phyloP scores from a whole-genome alignment of 2,329 filamentous ascomycete species.

The Paramyrothecium sp. region DNA sequence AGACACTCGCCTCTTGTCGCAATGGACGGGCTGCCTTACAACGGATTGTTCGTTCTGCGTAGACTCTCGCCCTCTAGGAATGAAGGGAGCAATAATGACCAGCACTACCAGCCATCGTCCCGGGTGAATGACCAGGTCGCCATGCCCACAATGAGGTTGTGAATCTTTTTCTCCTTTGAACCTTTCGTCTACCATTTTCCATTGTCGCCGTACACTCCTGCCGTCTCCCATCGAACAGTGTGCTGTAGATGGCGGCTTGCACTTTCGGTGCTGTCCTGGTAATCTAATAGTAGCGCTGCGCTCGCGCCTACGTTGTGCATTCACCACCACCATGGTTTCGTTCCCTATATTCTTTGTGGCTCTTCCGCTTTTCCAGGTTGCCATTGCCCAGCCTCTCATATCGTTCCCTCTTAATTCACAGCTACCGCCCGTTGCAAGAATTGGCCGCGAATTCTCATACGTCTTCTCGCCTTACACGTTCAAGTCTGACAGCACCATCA shows the following conservation, averaged over 20 bases:
- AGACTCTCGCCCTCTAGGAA: constrained; percentile 19
- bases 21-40: background rate
- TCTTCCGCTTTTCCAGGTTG: constrained; percentile 26
- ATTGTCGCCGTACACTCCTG: too few species aligned
- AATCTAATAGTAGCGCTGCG: constrained; percentile 1
- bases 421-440: constrained; percentile 73
- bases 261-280: background rate
- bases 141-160: constrained; percentile 18
- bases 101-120: constrained; percentile 26
- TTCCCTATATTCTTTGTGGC: constrained; percentile 20
- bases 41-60: background rate
- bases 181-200: too few species aligned
- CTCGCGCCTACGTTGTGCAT: constrained; percentile 11
- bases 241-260: constrained; percentile 14
- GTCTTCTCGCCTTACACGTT: constrained; percentile 75
- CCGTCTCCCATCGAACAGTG: constrained; percentile 9
- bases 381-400: constrained; percentile 38
- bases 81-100: constrained; percentile 33
- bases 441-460: constrained; percentile 67
- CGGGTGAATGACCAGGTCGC: background rate
- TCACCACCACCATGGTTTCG: constrained; percentile 24
- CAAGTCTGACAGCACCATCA: constrained; percentile 58
- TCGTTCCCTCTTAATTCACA: constrained; percentile 82
- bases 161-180: constrained; percentile 13
- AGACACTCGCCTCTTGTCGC: constrained; percentile 1